Conservation (phyloP, 164 flowering plant genomes). For the Buxus sempervirens region DNA sequence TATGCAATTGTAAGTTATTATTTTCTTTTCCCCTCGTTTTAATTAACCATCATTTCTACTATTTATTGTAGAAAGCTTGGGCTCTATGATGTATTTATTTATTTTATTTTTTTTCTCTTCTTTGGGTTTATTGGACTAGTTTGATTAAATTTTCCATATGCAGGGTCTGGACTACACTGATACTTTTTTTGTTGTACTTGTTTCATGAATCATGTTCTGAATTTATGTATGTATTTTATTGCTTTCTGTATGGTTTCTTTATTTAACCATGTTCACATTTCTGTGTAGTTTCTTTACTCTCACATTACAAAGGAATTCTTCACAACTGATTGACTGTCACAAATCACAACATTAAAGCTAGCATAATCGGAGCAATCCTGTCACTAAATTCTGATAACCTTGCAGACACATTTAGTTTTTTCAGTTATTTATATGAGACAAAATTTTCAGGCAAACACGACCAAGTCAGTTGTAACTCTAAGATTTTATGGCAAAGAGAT, state of each 20-base stretch:
- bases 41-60: background rate
- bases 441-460: slow-evolving; percentile 53
- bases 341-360: too few relatives aligned
- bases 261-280: too few relatives aligned
- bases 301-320: too few relatives aligned
- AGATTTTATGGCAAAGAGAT: slow-evolving; percentile 37
- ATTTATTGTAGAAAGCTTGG: background rate
- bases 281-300: too few relatives aligned
- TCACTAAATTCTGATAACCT: background rate
- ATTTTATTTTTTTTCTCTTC: too few relatives aligned
- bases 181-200: background rate
- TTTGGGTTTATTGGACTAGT: too few relatives aligned
- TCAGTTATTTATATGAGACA: background rate
- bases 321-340: too few relatives aligned
- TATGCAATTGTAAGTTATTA: slow-evolving; percentile 70
- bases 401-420: background rate
- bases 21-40: background rate
- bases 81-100: too few relatives aligned
- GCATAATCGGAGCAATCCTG: background rate
- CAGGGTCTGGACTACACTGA: background rate
- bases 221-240: background rate
- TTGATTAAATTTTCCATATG: background rate
- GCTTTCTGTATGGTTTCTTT: too few relatives aligned
- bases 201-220: background rate
- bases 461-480: slow-evolving; percentile 33